Evolutionary conservation across 208 protist genomes (phyloP).

Genomic region (Novymonas esmeraldas): DNA sequence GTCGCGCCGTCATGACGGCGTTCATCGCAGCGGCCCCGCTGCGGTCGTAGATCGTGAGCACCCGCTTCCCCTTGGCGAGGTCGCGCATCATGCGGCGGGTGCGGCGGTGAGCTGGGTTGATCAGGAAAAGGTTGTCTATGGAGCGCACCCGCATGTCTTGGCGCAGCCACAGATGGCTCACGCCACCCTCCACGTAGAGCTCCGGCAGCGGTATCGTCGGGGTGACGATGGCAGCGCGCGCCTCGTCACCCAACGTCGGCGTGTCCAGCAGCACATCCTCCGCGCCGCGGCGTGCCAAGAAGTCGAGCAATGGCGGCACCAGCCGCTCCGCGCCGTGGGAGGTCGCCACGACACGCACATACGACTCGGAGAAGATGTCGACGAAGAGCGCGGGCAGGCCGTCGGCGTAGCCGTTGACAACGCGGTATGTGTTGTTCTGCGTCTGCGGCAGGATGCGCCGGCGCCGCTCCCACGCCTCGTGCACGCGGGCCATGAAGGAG

Average conservation of each 20-base stretch:
- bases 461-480: conserved; percentile 63
- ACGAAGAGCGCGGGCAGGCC: conserved; percentile 80
- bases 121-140: conserved; percentile 49
- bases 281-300: conserved; percentile 59
- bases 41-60: conserved; percentile 82
- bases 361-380: conserved; percentile 81
- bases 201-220: conserved; percentile 52
- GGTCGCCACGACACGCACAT: conserved; percentile 75
- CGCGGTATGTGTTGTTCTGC: conserved; percentile 74
- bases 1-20: conserved; percentile 76
- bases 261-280: conserved; percentile 83
- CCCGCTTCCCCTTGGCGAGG: conserved; percentile 58
- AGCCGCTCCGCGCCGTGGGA: conserved; percentile 74
- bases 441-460: conserved; percentile 49
- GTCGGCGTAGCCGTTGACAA: conserved; percentile 78
- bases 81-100: conserved; percentile 72
- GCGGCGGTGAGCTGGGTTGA: conserved; percentile 75
- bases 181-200: conserved; percentile 76
- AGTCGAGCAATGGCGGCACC: conserved; percentile 71
- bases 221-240: conserved; percentile 46
- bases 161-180: conserved; percentile 71
- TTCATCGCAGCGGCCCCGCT: conserved; percentile 69
- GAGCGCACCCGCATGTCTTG: conserved; percentile 41
- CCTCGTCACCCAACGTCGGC: conserved; percentile 52
- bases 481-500: conserved; percentile 72